Base-by-base conservation (phyloP, 148 eudicot genomes). In the Rhododendron molle region DNA sequence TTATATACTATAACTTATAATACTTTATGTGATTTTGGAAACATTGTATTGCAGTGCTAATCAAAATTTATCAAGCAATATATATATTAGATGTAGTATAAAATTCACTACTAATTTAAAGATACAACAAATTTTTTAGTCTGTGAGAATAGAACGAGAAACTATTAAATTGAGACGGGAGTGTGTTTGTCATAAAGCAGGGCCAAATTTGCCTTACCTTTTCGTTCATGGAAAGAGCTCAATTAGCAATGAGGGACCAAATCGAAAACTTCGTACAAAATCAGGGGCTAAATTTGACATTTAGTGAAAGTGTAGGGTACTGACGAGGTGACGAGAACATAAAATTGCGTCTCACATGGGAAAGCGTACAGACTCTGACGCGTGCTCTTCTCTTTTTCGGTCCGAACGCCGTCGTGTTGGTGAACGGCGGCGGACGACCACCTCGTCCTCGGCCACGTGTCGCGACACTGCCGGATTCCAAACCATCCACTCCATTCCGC, bases 361-460 rank as follows among this genome's bases (percentile, higher is more conserved):
- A 71, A 71, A 30, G 76, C 40, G 40, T 3, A 32, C 3, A 30
- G 38, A 30, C 46, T 8, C 49, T 76, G 79, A 76, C 49, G 47
- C 78, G 46, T 74, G 78, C 78, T 38, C 78, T 18, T 7, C 11
- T 5, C 52, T 44, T 50, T 49, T 52, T 80, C 21, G 46, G 69
- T 36, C 34, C 3, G 34, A 18, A 81, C 69, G 69, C 67, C 69
- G 28, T 34, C 67, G 62, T 34, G 62, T 21, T 30, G 43, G 83
- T 28, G 36, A 32, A 50, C 44, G 83, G 83, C 43, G 83, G 67
- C 83, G 18, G 36, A 34, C 16, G 67, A 71, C 76, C 76, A 71
- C 76, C 76, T 30, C 38, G 38, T 28, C 13, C 38, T 71, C 58
- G 47, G 3, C 62, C 83, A 81, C 83, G 83, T 81, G 83, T 56